A percentile compares a stretch with the other conserved stretches of the same genome.
These are phyloP conservation scores for Curvularia hawaiiensis DNA, from an alignment of 2,329 filamentous ascomycete genomes.

Conservation along the genomic window DNA sequence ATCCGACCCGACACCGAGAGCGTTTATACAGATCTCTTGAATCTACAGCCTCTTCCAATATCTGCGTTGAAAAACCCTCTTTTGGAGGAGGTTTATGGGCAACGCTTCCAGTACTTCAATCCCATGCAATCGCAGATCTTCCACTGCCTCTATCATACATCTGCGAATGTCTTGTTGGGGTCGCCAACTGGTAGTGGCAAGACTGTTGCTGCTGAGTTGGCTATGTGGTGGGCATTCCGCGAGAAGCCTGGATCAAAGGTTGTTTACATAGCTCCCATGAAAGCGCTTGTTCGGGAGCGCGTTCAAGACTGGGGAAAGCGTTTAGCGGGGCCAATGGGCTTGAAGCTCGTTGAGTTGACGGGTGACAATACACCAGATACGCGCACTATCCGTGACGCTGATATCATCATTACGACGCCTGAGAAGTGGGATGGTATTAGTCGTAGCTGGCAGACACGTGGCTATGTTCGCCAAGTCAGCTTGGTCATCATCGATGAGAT, in stretches of 20 bases:
- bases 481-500: slow-evolving; percentile 99
- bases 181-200: slow-evolving; percentile 98
- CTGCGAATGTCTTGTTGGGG: slow-evolving; percentile 89
- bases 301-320: slow-evolving; percentile 93
- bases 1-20: slow-evolving; percentile 98
- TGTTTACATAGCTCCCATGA: slow-evolving; percentile 99
- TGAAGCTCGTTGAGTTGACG: slow-evolving; percentile 93
- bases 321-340: slow-evolving; percentile 78
- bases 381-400: slow-evolving; percentile 89
- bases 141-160: slow-evolving; percentile 91
- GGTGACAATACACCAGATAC: slow-evolving; percentile 98
- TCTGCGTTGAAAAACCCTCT: slow-evolving; percentile 84
- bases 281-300: slow-evolving; percentile 93
- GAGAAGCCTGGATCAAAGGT: slow-evolving; percentile 95
- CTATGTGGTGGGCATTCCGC: slow-evolving; percentile 99
- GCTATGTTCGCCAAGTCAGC: slow-evolving; percentile 92
- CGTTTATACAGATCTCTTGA: slow-evolving; percentile 91
- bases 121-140: slow-evolving; percentile 99
- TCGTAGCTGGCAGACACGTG: slow-evolving; percentile 97
- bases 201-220: slow-evolving; percentile 92
- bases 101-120: slow-evolving; percentile 96
- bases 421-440: slow-evolving; percentile 99
- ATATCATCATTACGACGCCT: slow-evolving; percentile 98
- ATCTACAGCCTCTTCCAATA: slow-evolving; percentile 88
- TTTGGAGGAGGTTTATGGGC: slow-evolving; percentile 84